A percentile compares a stretch with the other conserved stretches of the same genome.
These are phyloP conservation scores for Teratosphaeria nubilosa DNA, from an alignment of 2,329 filamentous ascomycete genomes.

Conservation along the genomic window DNA sequence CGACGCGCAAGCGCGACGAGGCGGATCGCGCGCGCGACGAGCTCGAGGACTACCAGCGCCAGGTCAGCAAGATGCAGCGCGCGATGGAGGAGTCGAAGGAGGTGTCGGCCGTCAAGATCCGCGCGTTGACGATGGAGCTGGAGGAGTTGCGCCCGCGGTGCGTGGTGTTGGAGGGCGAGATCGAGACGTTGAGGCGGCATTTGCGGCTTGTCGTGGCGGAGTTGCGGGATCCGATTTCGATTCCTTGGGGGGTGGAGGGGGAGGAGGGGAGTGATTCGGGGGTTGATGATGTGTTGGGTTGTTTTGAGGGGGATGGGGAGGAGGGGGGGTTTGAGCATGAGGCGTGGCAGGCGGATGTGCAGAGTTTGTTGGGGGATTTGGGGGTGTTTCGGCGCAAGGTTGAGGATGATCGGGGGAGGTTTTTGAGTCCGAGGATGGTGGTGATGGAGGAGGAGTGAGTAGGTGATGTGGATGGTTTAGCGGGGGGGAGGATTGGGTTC, in stretches of 20 bases:
- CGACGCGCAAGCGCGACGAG: conserved; percentile 62
- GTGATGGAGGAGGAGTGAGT: not conserved
- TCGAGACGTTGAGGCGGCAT: conserved; percentile 79
- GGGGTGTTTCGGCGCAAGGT: conserved; percentile 76
- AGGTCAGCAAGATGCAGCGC: conserved; percentile 81
- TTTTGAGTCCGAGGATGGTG: conserved; percentile 19
- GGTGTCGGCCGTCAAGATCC: conserved; percentile 88
- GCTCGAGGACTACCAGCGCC: conserved; percentile 87
- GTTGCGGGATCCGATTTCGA: conserved; percentile 81
- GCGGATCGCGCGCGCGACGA: conserved; percentile 64
- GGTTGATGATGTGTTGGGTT: conserved; percentile 36
- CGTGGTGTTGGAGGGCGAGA: conserved; percentile 56
- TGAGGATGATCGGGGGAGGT: conserved; percentile 66
- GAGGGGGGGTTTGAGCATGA: conserved; percentile 34
- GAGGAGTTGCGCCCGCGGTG: conserved; percentile 39
- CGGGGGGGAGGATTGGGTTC: not conserved
- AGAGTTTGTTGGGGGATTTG: conserved; percentile 71
- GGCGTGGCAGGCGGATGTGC: conserved; percentile 65
- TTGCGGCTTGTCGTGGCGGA: conserved; percentile 76
- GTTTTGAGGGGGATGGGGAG: conserved; percentile 40
- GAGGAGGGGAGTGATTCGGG: conserved; percentile 40
- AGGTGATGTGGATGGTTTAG: not conserved
- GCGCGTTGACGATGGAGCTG: conserved; percentile 53
- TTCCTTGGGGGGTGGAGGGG: conserved; percentile 30
- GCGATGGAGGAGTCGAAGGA: conserved; percentile 91